Conservation (phyloP, 1,139 yeast species). For the Spencermartinsiella ligniputridi region DNA sequence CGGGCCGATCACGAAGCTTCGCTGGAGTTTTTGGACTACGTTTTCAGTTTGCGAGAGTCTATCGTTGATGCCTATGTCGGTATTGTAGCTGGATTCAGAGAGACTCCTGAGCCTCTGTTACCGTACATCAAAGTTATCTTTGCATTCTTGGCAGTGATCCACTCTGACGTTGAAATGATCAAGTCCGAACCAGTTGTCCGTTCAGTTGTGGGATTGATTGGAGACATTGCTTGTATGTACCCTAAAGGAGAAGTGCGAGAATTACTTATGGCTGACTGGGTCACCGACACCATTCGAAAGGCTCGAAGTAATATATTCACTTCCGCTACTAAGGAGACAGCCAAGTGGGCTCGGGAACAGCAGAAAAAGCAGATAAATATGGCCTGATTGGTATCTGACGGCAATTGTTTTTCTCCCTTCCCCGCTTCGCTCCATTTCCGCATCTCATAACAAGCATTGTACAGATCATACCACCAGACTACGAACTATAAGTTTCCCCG, state of each 20-base stretch:
- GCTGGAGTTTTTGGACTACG: conserved; percentile 73
- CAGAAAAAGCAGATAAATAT: conserved; percentile 45
- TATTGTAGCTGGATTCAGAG: conserved; percentile 79
- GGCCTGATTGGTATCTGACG: too few relatives aligned
- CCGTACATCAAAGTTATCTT: conserved; percentile 69
- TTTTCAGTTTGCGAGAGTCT: conserved; percentile 69
- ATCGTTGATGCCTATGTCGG: conserved; percentile 95
- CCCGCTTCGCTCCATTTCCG: too few relatives aligned
- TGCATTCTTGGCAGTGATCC: conserved; percentile 58
- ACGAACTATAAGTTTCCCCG: too few relatives aligned
- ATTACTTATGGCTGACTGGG: conserved; percentile 69
- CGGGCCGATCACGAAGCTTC: conserved; percentile 46
- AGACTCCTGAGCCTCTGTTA: conserved; percentile 58
- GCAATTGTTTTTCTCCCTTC: too few relatives aligned
- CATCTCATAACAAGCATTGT: background rate
- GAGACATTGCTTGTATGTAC: conserved; percentile 87
- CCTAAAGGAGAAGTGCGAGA: conserved; percentile 68
- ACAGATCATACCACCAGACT: background rate
- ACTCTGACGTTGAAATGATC: conserved; percentile 55
- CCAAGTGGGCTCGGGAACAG: conserved; percentile 95
- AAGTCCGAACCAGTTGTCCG: conserved; percentile 65
- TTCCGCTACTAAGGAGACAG: conserved; percentile 74
- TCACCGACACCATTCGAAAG: conserved; percentile 66
- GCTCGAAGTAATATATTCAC: conserved; percentile 65
- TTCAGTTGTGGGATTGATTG: conserved; percentile 81